phyloP scores from a whole-genome alignment of 768 basidiomycete genomes.

The Sarcodon sp. region DNA sequence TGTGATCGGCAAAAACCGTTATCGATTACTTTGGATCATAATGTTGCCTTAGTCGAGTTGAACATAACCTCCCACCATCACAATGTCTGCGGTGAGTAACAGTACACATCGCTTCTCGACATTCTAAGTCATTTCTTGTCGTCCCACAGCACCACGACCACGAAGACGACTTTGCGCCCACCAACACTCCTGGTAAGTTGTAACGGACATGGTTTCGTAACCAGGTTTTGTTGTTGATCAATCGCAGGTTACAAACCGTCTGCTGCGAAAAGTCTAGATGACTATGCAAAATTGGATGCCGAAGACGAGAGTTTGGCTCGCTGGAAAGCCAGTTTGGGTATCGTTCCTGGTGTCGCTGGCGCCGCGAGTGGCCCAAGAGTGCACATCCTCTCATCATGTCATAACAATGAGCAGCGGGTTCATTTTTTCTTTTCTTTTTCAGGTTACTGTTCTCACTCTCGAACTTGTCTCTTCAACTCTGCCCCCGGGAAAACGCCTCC shows the following conservation, averaged over 20 bases:
- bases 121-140: no score
- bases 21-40: no score
- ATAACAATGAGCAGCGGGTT: neutral
- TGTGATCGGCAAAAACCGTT: no score
- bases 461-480: slow-evolving; percentile 73
- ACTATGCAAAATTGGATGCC: slow-evolving; percentile 77
- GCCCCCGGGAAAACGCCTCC: slow-evolving; percentile 41
- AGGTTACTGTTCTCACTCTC: slow-evolving; percentile 66
- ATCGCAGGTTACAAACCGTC: slow-evolving; percentile 60
- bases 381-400: slow-evolving; percentile 1
- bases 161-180: slow-evolving; percentile 56
- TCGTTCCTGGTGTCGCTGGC: slow-evolving; percentile 36
- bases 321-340: slow-evolving; percentile 93
- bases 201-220: slow-evolving; percentile 4
- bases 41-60: no score
- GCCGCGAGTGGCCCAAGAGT: slow-evolving; percentile 56
- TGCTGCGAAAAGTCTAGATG: slow-evolving; percentile 60
- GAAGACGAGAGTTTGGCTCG: slow-evolving; percentile 87
- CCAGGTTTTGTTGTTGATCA: neutral
- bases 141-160: slow-evolving; percentile 12
- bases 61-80: no score
- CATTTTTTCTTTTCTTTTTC: slow-evolving; percentile 2
- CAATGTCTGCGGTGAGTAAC: no score
- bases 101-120: no score
- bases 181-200: slow-evolving; percentile 66